Conservation (phyloP, 192 early-diverging fungal genomes). For the Backusella luteola region DNA sequence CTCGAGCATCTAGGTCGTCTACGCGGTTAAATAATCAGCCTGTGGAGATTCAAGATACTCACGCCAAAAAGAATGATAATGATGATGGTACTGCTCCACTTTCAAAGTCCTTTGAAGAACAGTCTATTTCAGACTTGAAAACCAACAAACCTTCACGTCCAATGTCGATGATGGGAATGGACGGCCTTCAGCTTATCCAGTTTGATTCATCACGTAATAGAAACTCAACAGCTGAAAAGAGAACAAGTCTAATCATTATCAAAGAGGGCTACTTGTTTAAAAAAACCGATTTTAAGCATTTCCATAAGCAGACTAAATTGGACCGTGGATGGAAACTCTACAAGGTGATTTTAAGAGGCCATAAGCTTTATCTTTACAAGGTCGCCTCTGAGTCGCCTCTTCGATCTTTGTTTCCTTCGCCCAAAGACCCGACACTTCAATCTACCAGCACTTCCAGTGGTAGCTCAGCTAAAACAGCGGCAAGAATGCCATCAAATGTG, state of each 20-base stretch:
- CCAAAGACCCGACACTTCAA: conserved; percentile 6
- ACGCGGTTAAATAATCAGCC: conserved; percentile 2
- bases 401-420: conserved; percentile 32
- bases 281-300: conserved; percentile 68
- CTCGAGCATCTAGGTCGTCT: neutral
- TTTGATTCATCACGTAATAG: neutral
- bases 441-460: neutral
- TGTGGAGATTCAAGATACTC: neutral
- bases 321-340: conserved; percentile 79
- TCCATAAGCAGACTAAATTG: conserved; percentile 50
- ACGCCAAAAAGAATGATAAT: neutral
- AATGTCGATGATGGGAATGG: conserved; percentile 12
- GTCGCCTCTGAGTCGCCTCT: conserved; percentile 54
- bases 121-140: neutral
- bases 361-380: conserved; percentile 77
- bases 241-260: conserved; percentile 25
- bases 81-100: neutral
- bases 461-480: neutral
- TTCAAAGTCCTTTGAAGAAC: conserved; percentile 16
- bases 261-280: conserved; percentile 74
- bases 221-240: conserved; percentile 16
- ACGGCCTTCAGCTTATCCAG: neutral
- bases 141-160: neutral
- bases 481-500: neutral
- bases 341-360: conserved; percentile 66